Base-by-base conservation (phyloP, 202 grass and related monocot genomes). In the Panicum hallii region DNA sequence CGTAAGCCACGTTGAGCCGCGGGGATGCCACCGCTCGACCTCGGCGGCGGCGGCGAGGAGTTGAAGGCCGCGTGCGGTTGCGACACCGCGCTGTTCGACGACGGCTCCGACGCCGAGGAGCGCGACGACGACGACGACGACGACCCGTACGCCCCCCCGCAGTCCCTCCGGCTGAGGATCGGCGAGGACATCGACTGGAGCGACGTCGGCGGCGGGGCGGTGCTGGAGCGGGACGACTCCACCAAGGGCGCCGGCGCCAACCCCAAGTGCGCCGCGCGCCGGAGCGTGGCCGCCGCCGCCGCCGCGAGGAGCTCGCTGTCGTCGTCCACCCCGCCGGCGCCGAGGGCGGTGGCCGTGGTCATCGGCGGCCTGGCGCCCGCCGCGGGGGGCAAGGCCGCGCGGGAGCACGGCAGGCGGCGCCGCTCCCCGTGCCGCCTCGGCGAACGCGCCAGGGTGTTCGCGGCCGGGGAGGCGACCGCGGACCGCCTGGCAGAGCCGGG, bases 171-270 rank as follows among this genome's bases (percentile, higher is more conserved):
- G 67, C 87, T 92, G 0, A 49, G 28, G 22, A 82, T 92, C 16
- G 89, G 85, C 22, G 85, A 89, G 47, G 94, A 85, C 56, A 79
- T 88, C 67, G 88, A 97, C 63, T 94, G 91, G 94, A 84, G 79
- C 42, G 94, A 81, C 63, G 49, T 89, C 63, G 62, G 1, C 43
- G 57, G 2, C 19, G 79, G 0, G 67, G 78, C 81, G 42, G 81
- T 91, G 57, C 87, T 90, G 68, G 91, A 88, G 77, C 84, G 91
- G 32, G 89, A 90, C 12, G 89, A 90, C 48, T 97, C 94, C 46
- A 86, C 91, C 67, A 93, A 88, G 86, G 94, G 90, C 69, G 90
- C 67, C 23, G 79, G 50, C 38, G 85, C 94, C 61, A 97, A 97
- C 79, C 94, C 94, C 16, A 97, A 97, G 81, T 89, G 82, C 47